Conservation (phyloP, 306 rosid genomes). For the Cucurbita moschata region DNA sequence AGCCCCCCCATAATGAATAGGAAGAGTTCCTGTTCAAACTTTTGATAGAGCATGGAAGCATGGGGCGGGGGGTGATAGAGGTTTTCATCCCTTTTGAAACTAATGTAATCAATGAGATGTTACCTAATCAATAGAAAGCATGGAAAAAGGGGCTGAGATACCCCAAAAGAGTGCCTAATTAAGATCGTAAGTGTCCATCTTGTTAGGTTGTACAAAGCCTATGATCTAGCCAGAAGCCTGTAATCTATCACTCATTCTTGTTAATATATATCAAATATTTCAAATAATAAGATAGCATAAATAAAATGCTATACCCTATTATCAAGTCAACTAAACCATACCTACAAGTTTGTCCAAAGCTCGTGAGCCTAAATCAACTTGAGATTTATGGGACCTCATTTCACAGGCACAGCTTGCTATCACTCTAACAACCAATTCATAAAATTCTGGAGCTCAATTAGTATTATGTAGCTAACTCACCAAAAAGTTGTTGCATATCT, state of each 20-base stretch:
- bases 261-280: background rate
- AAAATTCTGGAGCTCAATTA: background rate
- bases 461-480: constrained; percentile 6
- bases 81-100: background rate
- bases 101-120: background rate
- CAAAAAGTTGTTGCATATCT: constrained; percentile 15
- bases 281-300: background rate
- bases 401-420: constrained; percentile 1
- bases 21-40: background rate
- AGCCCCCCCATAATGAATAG: background rate
- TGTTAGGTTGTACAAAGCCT: background rate
- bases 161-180: background rate
- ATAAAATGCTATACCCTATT: background rate
- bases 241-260: background rate
- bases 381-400: background rate
- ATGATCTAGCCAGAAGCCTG: background rate
- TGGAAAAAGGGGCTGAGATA: background rate
- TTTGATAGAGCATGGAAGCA: background rate
- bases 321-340: background rate
- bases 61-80: background rate
- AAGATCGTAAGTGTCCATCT: background rate
- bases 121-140: background rate
- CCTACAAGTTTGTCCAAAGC: background rate
- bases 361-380: background rate
- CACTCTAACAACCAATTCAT: background rate